These are phyloP conservation scores for Sisymbrium irio DNA, from an alignment of 345 rosid genomes.

Conservation along the genomic window DNA sequence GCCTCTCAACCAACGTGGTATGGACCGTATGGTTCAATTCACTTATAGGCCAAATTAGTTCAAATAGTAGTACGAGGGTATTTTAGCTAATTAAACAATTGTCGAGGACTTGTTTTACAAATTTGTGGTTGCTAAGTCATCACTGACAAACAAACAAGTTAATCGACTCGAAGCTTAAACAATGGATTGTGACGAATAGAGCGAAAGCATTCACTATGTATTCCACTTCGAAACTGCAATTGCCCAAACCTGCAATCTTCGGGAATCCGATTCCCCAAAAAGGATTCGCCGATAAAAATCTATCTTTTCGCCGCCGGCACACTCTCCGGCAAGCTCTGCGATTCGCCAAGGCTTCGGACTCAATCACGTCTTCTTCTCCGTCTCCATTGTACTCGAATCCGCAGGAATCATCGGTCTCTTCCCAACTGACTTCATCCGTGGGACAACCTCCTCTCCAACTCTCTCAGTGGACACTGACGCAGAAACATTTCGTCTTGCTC, in stretches of 20 bases:
- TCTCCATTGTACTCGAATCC: conserved; percentile 10
- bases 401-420: conserved; percentile 26
- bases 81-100: background rate
- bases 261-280: background rate
- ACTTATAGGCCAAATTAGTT: background rate
- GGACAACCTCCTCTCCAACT: conserved; percentile 54
- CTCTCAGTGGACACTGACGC: conserved; percentile 60
- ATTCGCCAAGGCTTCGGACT: conserved; percentile 23
- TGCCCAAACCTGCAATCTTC: background rate
- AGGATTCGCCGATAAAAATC: background rate
- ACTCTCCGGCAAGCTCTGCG: conserved; percentile 33
- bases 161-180: conserved; percentile 20
- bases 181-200: conserved; percentile 10
- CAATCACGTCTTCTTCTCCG: conserved; percentile 11
- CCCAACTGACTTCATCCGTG: conserved; percentile 49
- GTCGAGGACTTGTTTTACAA: background rate
- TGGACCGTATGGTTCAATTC: background rate
- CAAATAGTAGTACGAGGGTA: background rate
- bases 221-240: conserved; percentile 25
- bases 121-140: background rate
- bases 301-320: conserved; percentile 14
- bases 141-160: background rate
- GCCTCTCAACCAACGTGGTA: background rate
- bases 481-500: conserved; percentile 62
- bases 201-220: conserved; percentile 33